Conservation (phyloP, 2,329 filamentous ascomycete genomes). For the Talaromyces sp. region DNA sequence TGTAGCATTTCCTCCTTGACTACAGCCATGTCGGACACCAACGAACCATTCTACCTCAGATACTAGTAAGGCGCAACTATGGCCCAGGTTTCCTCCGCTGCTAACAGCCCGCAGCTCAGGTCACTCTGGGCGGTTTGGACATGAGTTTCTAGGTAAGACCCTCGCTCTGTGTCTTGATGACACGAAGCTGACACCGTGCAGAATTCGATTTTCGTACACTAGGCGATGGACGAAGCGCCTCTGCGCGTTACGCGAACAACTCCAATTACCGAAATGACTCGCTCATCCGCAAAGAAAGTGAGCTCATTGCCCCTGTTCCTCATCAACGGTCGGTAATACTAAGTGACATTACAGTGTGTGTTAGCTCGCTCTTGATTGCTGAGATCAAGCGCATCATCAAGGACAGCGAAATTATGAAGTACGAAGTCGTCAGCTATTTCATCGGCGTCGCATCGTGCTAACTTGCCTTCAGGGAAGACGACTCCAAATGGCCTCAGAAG, state of each 20-base stretch:
- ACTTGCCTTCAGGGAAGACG: conserved; percentile 71
- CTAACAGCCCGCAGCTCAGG: conserved; percentile 68
- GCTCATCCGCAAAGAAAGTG: conserved; percentile 98
- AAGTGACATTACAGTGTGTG: conserved; percentile 68
- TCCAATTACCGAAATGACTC: conserved; percentile 99
- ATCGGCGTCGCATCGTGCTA: neutral
- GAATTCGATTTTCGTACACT: conserved; percentile 96
- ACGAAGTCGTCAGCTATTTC: conserved; percentile 24
- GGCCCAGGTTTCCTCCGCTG: conserved; percentile 39
- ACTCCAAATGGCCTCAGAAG: conserved; percentile 97
- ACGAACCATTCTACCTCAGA: conserved; percentile 88
- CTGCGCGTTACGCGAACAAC: conserved; percentile 97
- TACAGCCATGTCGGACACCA: conserved; percentile 51
- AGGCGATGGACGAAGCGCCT: conserved; percentile 87
- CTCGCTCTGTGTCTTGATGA: neutral
- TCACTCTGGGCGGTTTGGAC: conserved; percentile 93
- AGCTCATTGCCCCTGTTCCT: conserved; percentile 32
- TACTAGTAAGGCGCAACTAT: conserved; percentile 73
- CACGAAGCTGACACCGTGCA: conserved; percentile 39
- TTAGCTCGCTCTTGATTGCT: conserved; percentile 82
- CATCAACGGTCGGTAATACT: neutral
- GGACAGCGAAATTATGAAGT: conserved; percentile 96
- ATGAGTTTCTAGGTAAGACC: conserved; percentile 84
- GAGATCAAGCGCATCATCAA: conserved; percentile 98
- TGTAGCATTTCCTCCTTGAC: neutral